Conservation (phyloP, 768 basidiomycete species). For the Calocera viscosa region DNA sequence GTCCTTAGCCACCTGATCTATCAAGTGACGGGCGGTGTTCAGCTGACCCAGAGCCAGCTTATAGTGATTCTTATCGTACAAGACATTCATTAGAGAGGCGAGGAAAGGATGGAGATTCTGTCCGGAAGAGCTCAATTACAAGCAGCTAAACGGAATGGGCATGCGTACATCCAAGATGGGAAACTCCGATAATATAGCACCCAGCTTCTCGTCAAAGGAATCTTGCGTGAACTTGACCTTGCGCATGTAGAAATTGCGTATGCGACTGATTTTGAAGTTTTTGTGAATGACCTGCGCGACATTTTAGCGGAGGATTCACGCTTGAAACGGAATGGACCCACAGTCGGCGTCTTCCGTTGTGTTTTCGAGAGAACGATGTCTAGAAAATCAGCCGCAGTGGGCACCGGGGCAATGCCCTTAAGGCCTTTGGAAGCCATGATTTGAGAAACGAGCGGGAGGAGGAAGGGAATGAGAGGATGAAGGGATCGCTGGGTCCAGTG, state of each 20-base stretch:
- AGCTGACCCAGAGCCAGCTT: slow-evolving; percentile 96
- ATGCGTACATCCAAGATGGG: slow-evolving; percentile 85
- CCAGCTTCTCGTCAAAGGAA: slow-evolving; percentile 88
- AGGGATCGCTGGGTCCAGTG: not conserved
- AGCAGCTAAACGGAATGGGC: not conserved
- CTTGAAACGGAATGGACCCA: slow-evolving; percentile 25
- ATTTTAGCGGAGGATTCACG: not conserved
- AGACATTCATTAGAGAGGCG: slow-evolving; percentile 88
- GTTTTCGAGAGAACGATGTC: slow-evolving; percentile 90
- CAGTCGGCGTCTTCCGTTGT: slow-evolving; percentile 94
- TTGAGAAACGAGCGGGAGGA: not conserved
- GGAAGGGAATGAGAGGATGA: not conserved
- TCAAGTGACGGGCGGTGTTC: slow-evolving; percentile 87
- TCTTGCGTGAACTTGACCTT: slow-evolving; percentile 99
- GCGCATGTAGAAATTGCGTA: slow-evolving; percentile 96
- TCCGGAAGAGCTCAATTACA: not conserved
- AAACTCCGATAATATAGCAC: slow-evolving; percentile 87
- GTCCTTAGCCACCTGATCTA: slow-evolving; percentile 94
- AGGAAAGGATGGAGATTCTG: slow-evolving; percentile 93
- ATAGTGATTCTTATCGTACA: slow-evolving; percentile 99
- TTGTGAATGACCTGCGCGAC: slow-evolving; percentile 79
- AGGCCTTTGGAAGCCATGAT: slow-evolving; percentile 73
- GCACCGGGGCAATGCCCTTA: slow-evolving; percentile 97
- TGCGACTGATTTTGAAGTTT: slow-evolving; percentile 99
- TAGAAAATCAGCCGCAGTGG: slow-evolving; percentile 86